A percentile compares a stretch with the other conserved stretches of the same genome.
Evolutionary conservation across 768 basidiomycete genomes (phyloP).

Genomic region (Crassisporium funariophilum): DNA sequence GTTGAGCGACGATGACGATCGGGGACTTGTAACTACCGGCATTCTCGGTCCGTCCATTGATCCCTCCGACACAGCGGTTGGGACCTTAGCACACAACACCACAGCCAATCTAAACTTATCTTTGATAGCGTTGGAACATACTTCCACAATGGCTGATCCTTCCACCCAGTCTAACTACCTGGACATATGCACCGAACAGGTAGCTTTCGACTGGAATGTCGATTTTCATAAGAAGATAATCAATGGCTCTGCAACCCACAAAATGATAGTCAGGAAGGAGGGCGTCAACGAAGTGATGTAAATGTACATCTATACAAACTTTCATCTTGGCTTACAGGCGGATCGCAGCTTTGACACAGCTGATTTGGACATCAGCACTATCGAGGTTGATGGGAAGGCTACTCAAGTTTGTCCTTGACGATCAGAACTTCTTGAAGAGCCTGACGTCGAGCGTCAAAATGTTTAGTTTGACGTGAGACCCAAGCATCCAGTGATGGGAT

Average conservation of each 20-base stretch:
- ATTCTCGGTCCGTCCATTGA: too few species aligned
- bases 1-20: too few species aligned
- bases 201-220: slow-evolving; percentile 76
- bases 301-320: slow-evolving; percentile 17
- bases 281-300: slow-evolving; percentile 64
- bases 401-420: slow-evolving; percentile 38
- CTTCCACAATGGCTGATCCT: slow-evolving; percentile 46
- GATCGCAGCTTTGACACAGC: slow-evolving; percentile 68
- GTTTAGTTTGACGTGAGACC: slow-evolving; percentile 60
- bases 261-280: slow-evolving; percentile 54
- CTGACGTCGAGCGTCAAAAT: too few species aligned
- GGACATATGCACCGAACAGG: slow-evolving; percentile 63
- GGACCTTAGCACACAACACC: too few species aligned
- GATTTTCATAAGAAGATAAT: slow-evolving; percentile 69
- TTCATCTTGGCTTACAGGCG: neutral
- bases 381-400: slow-evolving; percentile 51
- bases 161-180: slow-evolving; percentile 83
- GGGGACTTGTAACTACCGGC: too few species aligned
- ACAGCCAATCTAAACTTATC: too few species aligned
- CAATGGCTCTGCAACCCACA: slow-evolving; percentile 66
- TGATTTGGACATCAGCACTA: slow-evolving; percentile 61
- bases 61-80: too few species aligned
- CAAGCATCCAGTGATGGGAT: slow-evolving; percentile 75
- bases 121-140: too few species aligned
- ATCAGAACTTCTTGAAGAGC: neutral